Conservation (phyloP, 306 rosid species). For the cucumber (Cucumis sativus) region Cucumber_9930_V3 NC_026656.2:7603501-7604000, state of each 20-base stretch:
- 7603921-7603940: not conserved
- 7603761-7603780: slow-evolving; percentile 77
- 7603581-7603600: slow-evolving; percentile 98
- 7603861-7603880: not conserved
- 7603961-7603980: too few relatives aligned
- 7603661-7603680: not conserved
- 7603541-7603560: slow-evolving; percentile 81
- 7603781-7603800: slow-evolving; percentile 82
- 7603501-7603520: slow-evolving; percentile 36
- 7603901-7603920: not conserved
- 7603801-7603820: slow-evolving; percentile 77
- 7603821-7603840: slow-evolving; percentile 41
- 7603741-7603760: slow-evolving; percentile 90
- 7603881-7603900: not conserved
- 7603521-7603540: slow-evolving; percentile 99
- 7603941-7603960: not conserved
- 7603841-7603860: not conserved
- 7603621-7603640: slow-evolving; percentile 77
- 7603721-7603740: slow-evolving; percentile 98
- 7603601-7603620: slow-evolving; percentile 96
- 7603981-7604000: not conserved
- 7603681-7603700: not conserved
- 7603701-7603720: slow-evolving; percentile 22
- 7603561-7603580: slow-evolving; percentile 91
- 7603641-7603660: slow-evolving; percentile 43